Conservation (phyloP, 2,329 filamentous ascomycete species). For the Aspergillus sp. region DNA sequence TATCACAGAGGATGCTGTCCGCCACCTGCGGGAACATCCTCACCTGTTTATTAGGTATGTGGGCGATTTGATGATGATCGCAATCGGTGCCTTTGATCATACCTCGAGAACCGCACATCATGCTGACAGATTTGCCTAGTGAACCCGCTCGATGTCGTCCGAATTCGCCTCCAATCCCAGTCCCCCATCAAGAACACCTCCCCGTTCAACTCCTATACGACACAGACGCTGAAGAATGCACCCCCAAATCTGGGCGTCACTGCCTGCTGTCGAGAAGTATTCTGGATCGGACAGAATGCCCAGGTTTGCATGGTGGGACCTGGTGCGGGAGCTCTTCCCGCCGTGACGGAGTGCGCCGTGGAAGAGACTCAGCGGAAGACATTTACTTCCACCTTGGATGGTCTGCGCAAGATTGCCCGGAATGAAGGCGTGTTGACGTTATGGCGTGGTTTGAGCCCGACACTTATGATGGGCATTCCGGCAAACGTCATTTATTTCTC, state of each 20-base stretch:
- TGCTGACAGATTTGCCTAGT: constrained; percentile 52
- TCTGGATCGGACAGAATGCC: constrained; percentile 85
- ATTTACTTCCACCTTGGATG: constrained; percentile 89
- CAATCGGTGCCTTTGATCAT: too few relatives aligned
- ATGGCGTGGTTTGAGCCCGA: constrained; percentile 93
- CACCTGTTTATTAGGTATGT: constrained; percentile 81
- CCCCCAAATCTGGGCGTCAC: constrained; percentile 88
- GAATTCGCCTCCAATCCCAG: constrained; percentile 91
- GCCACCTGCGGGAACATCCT: constrained; percentile 87
- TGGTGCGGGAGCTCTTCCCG: constrained; percentile 38
- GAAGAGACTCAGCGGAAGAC: constrained; percentile 80
- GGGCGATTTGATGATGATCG: background rate
- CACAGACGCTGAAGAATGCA: constrained; percentile 61
- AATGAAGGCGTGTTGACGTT: constrained; percentile 85
- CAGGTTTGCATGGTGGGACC: constrained; percentile 74
- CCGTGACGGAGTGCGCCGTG: constrained; percentile 72
- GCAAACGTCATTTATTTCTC: constrained; percentile 99
- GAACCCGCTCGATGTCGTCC: constrained; percentile 93
- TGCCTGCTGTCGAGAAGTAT: constrained; percentile 93
- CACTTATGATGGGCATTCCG: constrained; percentile 87
- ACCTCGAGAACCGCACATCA: background rate
- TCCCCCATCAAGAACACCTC: constrained; percentile 54
- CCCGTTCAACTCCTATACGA: constrained; percentile 53
- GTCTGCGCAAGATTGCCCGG: constrained; percentile 87
- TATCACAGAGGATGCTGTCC: constrained; percentile 89